Evolutionary conservation across 1,139 yeast genomes (phyloP).

Genomic region (Pichia sp.): DNA sequence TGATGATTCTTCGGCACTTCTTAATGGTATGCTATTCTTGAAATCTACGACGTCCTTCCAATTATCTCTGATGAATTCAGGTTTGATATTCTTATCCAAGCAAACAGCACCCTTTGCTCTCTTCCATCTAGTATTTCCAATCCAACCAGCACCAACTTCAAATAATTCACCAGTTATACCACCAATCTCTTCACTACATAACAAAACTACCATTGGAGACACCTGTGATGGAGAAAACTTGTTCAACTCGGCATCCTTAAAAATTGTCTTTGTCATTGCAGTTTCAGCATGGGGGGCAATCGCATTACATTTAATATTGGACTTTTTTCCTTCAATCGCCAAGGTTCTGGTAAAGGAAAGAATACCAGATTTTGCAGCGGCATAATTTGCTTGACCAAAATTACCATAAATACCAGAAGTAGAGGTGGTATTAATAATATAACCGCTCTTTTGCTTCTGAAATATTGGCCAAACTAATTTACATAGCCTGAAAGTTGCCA

Average conservation of each 20-base stretch:
- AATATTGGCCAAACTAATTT: conserved; percentile 93
- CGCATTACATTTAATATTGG: conserved; percentile 67
- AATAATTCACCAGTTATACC: conserved; percentile 61
- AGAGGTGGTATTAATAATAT: conserved; percentile 82
- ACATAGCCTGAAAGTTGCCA: conserved; percentile 75
- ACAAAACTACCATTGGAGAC: conserved; percentile 78
- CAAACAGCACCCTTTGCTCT: conserved; percentile 81
- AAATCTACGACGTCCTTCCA: conserved; percentile 65
- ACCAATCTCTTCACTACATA: conserved; percentile 63
- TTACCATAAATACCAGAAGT: conserved; percentile 97
- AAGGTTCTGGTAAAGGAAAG: conserved; percentile 78
- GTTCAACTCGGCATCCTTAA: conserved; percentile 69
- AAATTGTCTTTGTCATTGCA: conserved; percentile 88
- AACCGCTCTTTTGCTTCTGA: conserved; percentile 68
- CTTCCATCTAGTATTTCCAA: conserved; percentile 93
- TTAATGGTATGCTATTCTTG: conserved; percentile 51
- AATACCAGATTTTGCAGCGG: conserved; percentile 88
- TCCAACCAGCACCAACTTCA: conserved; percentile 89
- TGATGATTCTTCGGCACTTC: conserved; percentile 66
- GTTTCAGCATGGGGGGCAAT: conserved; percentile 98
- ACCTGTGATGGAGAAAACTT: conserved; percentile 84
- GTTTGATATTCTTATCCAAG: conserved; percentile 29
- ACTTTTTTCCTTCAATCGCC: conserved; percentile 84
- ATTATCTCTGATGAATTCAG: conserved; percentile 49
- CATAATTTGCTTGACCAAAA: conserved; percentile 95